Conservation (phyloP, 176 grass and related monocot species). For the Oryza coarctata region DNA sequence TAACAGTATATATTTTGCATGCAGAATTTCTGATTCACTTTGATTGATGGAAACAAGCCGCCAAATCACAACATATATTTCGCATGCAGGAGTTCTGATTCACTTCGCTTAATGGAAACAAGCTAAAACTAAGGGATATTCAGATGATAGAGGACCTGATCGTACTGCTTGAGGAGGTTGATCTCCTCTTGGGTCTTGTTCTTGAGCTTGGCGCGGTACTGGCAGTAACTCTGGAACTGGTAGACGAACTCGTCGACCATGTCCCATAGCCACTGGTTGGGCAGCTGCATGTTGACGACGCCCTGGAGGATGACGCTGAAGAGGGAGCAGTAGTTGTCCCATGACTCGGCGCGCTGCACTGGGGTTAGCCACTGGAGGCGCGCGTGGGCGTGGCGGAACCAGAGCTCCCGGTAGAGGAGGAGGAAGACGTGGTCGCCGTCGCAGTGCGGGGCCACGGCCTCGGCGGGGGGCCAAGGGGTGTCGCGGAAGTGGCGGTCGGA, state of each 20-base stretch:
- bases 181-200: constrained; percentile 77
- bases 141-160: constrained; percentile 42
- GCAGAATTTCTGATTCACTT: no score
- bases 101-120: background rate
- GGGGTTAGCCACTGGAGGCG: constrained; percentile 63
- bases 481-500: constrained; percentile 96
- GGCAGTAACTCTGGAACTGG: constrained; percentile 91
- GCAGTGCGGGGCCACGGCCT: constrained; percentile 78
- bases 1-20: no score
- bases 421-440: constrained; percentile 98
- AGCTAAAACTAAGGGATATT: background rate
- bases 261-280: constrained; percentile 99
- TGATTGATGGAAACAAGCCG: background rate
- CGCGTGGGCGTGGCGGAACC: constrained; percentile 95
- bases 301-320: constrained; percentile 88
- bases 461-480: constrained; percentile 70
- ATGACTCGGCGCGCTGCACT: constrained; percentile 78
- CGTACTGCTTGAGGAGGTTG: constrained; percentile 61
- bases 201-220: constrained; percentile 76
- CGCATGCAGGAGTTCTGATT: background rate
- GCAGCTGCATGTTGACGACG: constrained; percentile 98
- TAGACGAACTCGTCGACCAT: constrained; percentile 93
- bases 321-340: constrained; percentile 96
- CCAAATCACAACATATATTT: background rate
- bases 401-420: constrained; percentile 94